These are phyloP conservation scores for Aechmea fasciata DNA, from an alignment of 176 grass and related monocot species.

Conservation along the genomic window DNA sequence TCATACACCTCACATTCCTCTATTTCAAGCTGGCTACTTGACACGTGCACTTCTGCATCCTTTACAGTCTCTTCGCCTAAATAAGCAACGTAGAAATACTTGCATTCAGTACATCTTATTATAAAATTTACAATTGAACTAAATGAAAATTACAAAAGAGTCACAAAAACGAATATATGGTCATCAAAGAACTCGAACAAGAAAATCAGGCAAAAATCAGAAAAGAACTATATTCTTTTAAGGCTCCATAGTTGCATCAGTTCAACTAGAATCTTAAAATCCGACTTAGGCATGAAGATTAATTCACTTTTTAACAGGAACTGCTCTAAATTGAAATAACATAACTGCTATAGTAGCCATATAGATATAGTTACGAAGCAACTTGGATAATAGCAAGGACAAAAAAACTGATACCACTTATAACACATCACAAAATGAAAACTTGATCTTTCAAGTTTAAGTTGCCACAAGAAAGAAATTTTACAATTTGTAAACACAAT, in stretches of 20 bases:
- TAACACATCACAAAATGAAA: no score
- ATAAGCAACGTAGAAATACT: slow-evolving; percentile 7
- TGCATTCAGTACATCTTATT: slow-evolving; percentile 2
- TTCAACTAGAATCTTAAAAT: neutral
- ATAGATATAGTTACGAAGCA: no score
- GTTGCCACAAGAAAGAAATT: no score
- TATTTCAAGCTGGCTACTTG: slow-evolving; percentile 45
- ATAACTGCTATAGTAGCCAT: neutral
- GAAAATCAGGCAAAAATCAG: no score
- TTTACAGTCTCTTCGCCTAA: slow-evolving; percentile 39
- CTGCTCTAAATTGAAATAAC: neutral
- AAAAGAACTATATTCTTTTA: no score
- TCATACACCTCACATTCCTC: slow-evolving; percentile 65
- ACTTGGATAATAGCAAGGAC: no score
- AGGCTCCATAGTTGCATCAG: no score
- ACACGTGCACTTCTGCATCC: slow-evolving; percentile 28
- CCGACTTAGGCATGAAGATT: neutral
- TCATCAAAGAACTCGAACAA: no score
- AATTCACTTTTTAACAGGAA: neutral
- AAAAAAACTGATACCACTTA: no score
- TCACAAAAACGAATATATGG: neutral
- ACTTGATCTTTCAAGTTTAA: no score
- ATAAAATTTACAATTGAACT: neutral
- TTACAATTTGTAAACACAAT: no score
- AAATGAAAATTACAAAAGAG: neutral